Evolutionary conservation across 2,329 filamentous ascomycete species (phyloP), one percentile per base, ranked within the genome.

Genomic region (Aspergillus tubingensis): DNA sequence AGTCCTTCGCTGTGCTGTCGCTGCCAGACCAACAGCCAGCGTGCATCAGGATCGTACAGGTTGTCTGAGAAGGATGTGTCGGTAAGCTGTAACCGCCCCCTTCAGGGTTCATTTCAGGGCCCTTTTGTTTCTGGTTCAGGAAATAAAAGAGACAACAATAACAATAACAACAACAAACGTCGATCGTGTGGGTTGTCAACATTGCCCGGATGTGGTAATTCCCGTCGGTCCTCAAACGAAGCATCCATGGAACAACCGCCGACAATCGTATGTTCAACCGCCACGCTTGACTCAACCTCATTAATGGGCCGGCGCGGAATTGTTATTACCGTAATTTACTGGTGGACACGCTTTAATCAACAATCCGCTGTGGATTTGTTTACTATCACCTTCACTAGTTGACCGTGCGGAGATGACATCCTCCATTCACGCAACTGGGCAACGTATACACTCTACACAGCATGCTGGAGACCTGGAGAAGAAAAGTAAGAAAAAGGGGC

Each of bases 341-440:
- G 47, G 44, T 50, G 47, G 47, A 30, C 25, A 30, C 47, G 15
- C 41, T 50, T 36, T 50, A 50, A 50, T 50, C 47, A 50, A 50
- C 47, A 50, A 50, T 50, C 47, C 47, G 25, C 47, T n/a, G 47
- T 50, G 47, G 47, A 50, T 50, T 50, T 27, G 32, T 36, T 36
- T 36, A 36, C 32, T 36, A 36, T 36, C 32, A 11, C 32, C 32
- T 36, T 36, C 32, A 36, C 10, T 36, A 15, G 32, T 36, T 36
- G 30, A 50, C 25, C 47, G 47, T 50, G 47, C 47, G 47, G 47
- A 50, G 47, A 50, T 50, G 47, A 50, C 47, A 49, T 49, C 47
- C 47, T 30, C 47, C 25, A 50, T 50, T 30, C 47, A 15, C n/a
- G 23, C 23, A 25, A 27, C 17, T 13, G n/a, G 25, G 47, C 47